These are phyloP conservation scores for Ogataea corticis DNA, from an alignment of 805 yeast species.

Conservation along the genomic window DNA sequence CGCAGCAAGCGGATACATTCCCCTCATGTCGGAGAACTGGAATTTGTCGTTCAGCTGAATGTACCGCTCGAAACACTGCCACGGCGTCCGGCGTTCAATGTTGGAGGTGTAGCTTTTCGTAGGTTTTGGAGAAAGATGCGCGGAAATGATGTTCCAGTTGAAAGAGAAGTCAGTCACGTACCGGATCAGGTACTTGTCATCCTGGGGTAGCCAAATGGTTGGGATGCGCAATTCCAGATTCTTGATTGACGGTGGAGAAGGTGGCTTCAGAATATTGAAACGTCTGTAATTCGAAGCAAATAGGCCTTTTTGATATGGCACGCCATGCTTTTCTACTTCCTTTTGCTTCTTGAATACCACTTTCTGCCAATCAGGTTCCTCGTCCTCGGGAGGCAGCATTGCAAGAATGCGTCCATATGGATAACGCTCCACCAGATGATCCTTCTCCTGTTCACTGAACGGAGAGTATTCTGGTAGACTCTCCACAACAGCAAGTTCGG, in stretches of 20 bases:
- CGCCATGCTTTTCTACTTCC: constrained; percentile 42
- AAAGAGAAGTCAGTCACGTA: constrained; percentile 84
- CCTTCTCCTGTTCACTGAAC: constrained; percentile 39
- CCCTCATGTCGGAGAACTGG: constrained; percentile 84
- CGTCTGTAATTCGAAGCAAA: constrained; percentile 56
- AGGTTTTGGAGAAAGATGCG: constrained; percentile 68
- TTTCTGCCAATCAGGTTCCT: constrained; percentile 60
- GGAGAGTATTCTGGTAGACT: constrained; percentile 50
- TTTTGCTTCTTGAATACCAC: constrained; percentile 49
- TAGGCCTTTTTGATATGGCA: constrained; percentile 51
- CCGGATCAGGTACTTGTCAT: constrained; percentile 76
- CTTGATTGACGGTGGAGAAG: constrained; percentile 83
- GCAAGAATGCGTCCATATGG: constrained; percentile 60
- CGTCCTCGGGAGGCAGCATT: constrained; percentile 63
- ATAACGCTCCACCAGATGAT: constrained; percentile 32
- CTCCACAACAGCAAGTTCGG: constrained; percentile 49
- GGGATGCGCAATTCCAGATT: constrained; percentile 84
- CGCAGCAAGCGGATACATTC: constrained; percentile 78
- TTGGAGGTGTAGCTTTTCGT: constrained; percentile 77
- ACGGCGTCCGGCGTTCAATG: constrained; percentile 93
- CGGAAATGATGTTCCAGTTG: constrained; percentile 91
- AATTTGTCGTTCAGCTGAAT: constrained; percentile 89
- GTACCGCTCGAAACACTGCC: constrained; percentile 98
- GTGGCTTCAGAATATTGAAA: constrained; percentile 74
- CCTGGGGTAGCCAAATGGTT: constrained; percentile 95